phyloP scores from a whole-genome alignment of 331 rosid genomes.

The Acacia concinna region DNA sequence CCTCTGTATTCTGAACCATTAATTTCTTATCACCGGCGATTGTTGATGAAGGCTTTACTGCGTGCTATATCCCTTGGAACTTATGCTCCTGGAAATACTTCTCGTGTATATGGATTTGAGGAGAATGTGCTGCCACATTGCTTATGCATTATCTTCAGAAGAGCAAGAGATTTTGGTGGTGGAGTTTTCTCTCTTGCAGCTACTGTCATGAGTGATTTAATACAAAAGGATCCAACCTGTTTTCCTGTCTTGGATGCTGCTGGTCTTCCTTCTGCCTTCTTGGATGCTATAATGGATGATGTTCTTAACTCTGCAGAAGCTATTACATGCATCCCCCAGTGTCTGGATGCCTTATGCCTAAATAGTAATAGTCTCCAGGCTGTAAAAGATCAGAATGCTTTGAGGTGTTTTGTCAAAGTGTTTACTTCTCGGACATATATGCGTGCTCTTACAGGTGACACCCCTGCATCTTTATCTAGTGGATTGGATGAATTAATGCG shows the following conservation, averaged over 20 bases:
- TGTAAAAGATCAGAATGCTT: constrained; percentile 80
- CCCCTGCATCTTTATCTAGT: constrained; percentile 81
- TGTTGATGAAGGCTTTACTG: constrained; percentile 86
- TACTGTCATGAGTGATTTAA: constrained; percentile 93
- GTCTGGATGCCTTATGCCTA: constrained; percentile 90
- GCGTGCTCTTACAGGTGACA: constrained; percentile 82
- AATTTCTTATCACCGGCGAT: constrained; percentile 74
- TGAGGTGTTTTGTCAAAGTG: constrained; percentile 91
- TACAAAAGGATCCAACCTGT: constrained; percentile 98
- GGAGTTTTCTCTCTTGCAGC: constrained; percentile 97
- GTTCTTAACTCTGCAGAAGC: constrained; percentile 94
- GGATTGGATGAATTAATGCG: constrained; percentile 98
- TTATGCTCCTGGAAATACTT: constrained; percentile 90
- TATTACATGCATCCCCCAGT: constrained; percentile 92
- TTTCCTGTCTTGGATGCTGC: constrained; percentile 82
- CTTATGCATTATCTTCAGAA: constrained; percentile 76
- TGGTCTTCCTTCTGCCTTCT: constrained; percentile 92
- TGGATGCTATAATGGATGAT: constrained; percentile 93
- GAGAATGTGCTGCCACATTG: constrained; percentile 86
- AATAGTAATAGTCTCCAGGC: constrained; percentile 87
- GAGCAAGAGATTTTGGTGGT: constrained; percentile 95
- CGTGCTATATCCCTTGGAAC: constrained; percentile 95
- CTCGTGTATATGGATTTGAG: constrained; percentile 82
- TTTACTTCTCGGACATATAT: constrained; percentile 82
- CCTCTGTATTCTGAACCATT: constrained; percentile 80